Conservation (phyloP, 768 basidiomycete genomes). For the Naganishia vaughanmartiniae region DNA sequence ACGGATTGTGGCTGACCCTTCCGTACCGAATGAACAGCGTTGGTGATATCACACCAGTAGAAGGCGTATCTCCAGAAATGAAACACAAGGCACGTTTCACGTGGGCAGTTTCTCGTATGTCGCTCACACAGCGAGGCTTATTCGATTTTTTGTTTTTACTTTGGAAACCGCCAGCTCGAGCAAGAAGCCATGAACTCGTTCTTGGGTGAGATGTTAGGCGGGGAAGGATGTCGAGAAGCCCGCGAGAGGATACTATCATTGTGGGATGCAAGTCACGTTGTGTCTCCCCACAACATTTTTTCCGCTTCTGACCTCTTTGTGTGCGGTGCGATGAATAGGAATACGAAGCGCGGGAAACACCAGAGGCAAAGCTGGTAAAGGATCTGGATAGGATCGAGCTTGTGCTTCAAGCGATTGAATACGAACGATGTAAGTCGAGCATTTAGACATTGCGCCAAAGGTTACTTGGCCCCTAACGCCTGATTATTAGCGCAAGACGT, state of each 20-base stretch:
- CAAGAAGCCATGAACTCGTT: constrained; percentile 90
- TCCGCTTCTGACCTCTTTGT: not conserved
- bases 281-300: not conserved
- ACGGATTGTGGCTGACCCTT: not conserved
- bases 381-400: constrained; percentile 53
- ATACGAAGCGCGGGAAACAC: constrained; percentile 51
- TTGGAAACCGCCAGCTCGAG: no score
- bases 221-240: constrained; percentile 46
- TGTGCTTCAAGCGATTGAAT: constrained; percentile 51
- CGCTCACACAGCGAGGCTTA: not conserved
- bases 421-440: constrained; percentile 49
- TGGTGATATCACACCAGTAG: constrained; percentile 87
- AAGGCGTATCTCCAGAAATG: constrained; percentile 76
- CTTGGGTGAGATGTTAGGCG: constrained; percentile 74
- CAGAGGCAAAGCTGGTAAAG: constrained; percentile 53
- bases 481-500: constrained; percentile 43
- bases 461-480: not conserved
- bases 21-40: constrained; percentile 56
- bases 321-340: constrained; percentile 36
- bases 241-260: constrained; percentile 46
- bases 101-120: not conserved
- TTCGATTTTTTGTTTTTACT: no score
- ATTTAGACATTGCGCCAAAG: no score
- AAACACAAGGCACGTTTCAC: constrained; percentile 64
- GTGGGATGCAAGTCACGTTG: constrained; percentile 48